These are phyloP conservation scores for Combretum micranthum DNA, from an alignment of 345 rosid species.

Conservation along the genomic window DNA sequence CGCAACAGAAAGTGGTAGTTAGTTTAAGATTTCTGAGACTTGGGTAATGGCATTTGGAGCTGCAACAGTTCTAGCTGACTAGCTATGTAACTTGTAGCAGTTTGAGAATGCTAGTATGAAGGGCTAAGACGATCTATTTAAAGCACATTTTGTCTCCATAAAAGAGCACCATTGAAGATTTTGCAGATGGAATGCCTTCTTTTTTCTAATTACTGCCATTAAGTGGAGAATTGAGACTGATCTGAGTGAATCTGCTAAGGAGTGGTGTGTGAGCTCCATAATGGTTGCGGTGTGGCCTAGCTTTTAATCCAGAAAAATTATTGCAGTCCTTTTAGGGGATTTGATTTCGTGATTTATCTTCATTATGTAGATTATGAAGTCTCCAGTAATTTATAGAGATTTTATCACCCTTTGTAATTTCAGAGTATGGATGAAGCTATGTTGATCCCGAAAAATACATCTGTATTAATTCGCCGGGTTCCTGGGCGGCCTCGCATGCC, in stretches of 20 bases:
- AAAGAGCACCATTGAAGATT: conserved; percentile 5
- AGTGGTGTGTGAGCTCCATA: not conserved
- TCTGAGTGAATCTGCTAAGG: not conserved
- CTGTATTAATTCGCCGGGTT: conserved; percentile 95
- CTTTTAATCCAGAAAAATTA: not conserved
- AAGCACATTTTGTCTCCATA: not conserved
- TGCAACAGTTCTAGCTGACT: too few species aligned
- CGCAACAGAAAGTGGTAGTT: too few species aligned
- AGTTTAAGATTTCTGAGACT: too few species aligned
- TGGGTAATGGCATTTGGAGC: too few species aligned
- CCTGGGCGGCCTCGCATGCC: conserved; percentile 98
- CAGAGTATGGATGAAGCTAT: conserved; percentile 97
- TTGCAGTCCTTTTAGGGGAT: conserved; percentile 4
- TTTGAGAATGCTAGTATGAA: too few species aligned
- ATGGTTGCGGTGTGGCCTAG: not conserved
- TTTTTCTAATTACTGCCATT: not conserved
- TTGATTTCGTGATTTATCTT: conserved; percentile 3
- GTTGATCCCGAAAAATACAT: conserved; percentile 95
- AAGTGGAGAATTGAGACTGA: not conserved
- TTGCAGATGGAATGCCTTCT: not conserved
- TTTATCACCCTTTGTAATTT: conserved; percentile 51
- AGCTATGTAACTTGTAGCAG: too few species aligned
- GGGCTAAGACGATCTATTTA: too few species aligned
- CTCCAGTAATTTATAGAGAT: conserved; percentile 38
- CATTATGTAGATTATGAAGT: conserved; percentile 14